These are phyloP conservation scores for Caloboletus firmus DNA, from an alignment of 1,284 basidiomycete species.

Conservation along the genomic window DNA sequence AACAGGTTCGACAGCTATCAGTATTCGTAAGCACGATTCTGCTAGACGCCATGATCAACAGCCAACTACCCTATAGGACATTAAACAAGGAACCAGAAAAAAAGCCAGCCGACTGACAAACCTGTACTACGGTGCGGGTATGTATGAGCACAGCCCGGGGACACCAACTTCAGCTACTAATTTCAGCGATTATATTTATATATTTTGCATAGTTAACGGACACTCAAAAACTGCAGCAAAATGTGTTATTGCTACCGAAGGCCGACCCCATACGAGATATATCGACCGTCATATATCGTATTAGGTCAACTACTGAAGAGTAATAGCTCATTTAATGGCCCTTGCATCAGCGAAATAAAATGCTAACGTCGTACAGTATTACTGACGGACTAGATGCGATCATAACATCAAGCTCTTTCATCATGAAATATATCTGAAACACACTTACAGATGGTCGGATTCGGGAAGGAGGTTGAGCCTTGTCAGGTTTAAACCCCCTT, in stretches of 20 bases:
- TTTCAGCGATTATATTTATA: too few species aligned
- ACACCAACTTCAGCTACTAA: too few species aligned
- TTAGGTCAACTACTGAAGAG: too few species aligned
- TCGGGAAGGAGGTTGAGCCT: background rate
- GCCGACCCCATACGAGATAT: too few species aligned
- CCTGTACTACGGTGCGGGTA: constrained; percentile 5
- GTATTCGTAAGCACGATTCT: background rate
- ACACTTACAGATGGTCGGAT: constrained; percentile 10
- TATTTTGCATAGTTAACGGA: too few species aligned
- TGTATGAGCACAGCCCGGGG: background rate
- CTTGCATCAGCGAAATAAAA: background rate
- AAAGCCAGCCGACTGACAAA: background rate
- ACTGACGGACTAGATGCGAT: background rate
- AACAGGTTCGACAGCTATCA: background rate
- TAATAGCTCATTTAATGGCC: background rate
- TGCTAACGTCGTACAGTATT: background rate
- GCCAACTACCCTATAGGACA: background rate
- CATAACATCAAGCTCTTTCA: background rate
- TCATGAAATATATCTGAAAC: background rate
- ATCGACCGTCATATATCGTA: too few species aligned
- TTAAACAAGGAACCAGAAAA: too few species aligned
- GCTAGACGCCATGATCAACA: background rate
- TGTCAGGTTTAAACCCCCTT: background rate
- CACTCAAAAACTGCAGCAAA: too few species aligned
- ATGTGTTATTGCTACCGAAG: too few species aligned